A percentile compares a stretch with the other conserved stretches of the same genome.
phyloP scores from a whole-genome alignment of 2,329 filamentous ascomycete species.

The Corynespora cassiicola region DNA sequence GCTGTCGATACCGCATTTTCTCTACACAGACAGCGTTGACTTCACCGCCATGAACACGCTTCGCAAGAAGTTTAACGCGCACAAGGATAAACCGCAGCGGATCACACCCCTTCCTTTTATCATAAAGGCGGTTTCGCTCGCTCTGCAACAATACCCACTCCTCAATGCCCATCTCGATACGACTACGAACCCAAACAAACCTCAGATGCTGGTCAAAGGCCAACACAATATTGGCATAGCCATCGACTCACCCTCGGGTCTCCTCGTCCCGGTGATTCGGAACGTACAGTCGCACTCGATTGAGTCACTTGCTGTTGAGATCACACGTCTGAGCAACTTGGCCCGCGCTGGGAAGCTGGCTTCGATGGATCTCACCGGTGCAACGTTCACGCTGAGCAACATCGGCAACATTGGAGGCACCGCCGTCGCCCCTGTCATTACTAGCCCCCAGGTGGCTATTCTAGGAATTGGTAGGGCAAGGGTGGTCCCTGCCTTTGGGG shows the following conservation, averaged over 20 bases:
- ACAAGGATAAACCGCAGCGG: slow-evolving; percentile 52
- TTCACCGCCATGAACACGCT: slow-evolving; percentile 76
- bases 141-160: slow-evolving; percentile 80
- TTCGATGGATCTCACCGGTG: slow-evolving; percentile 77
- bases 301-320: slow-evolving; percentile 76
- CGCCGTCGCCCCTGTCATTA: slow-evolving; percentile 89
- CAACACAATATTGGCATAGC: slow-evolving; percentile 96
- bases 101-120: slow-evolving; percentile 93
- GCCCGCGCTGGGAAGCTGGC: slow-evolving; percentile 78
- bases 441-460: slow-evolving; percentile 90
- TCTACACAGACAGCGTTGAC: slow-evolving; percentile 90
- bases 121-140: slow-evolving; percentile 90
- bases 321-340: slow-evolving; percentile 74
- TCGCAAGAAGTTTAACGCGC: slow-evolving; percentile 73
- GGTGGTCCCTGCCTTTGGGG: slow-evolving; percentile 77
- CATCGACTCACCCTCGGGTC: slow-evolving; percentile 88
- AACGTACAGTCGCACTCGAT: slow-evolving; percentile 81
- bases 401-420: slow-evolving; percentile 95
- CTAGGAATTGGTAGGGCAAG: slow-evolving; percentile 84
- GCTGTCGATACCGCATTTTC: slow-evolving; percentile 89
- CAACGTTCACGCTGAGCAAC: slow-evolving; percentile 95
- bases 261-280: slow-evolving; percentile 90
- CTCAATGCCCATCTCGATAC: slow-evolving; percentile 86
- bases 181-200: slow-evolving; percentile 64
- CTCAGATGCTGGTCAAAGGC: slow-evolving; percentile 76